Base-by-base conservation (phyloP, 352 stramenopile genomes). In the Phytophthora brassicae region DNA sequence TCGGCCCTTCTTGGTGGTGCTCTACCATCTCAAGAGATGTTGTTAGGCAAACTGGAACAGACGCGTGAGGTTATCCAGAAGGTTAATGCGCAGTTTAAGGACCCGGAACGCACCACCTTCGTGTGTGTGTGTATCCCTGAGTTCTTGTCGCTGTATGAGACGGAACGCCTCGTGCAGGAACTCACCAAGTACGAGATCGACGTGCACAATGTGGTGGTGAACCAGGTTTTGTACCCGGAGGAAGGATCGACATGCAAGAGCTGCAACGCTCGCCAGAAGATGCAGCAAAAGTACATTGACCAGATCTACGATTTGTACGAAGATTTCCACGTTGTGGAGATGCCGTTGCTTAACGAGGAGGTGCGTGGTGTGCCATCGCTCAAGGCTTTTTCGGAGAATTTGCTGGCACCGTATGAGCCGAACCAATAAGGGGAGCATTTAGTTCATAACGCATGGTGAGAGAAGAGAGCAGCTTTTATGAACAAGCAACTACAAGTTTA, bases 281-380 rank as follows among this genome's bases (percentile, higher is more conserved):
- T 99, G 97, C 97, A 99, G 84, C 96, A 99, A 78, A 99, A 99
- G 79, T 99, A 99, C 83, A 98, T 99, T 66, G 95, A 98, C 62
- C 97, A 99, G 81, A 99, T 99, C 74, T 99, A 99, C 77, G 97
- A 99, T 79, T 77, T 99, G 33, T 99, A 99, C 78, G 86, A 92
- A 67, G 97, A 99, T 67, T 99, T 99, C 72, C 96, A 99, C 79
- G 96, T 99, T n/a, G 86, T 98, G 4, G 86, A 99, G 64, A 99
- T 99, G 95, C 97, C 97, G 20, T 79, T 99, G 49, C 81, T 99
- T 65, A 98, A 98, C 71, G 94, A 99, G 65, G 97, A 99, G 79
- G 97, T 99, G 68, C 88, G 96, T 47, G 96, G 96, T 50, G 88
- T 97, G n/a, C 89, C 96, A 28, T 90, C 95, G 61, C 80, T 99